Evolutionary conservation across 257 asterid species (phyloP).

Genomic region (Lavandula angustifolia): DNA sequence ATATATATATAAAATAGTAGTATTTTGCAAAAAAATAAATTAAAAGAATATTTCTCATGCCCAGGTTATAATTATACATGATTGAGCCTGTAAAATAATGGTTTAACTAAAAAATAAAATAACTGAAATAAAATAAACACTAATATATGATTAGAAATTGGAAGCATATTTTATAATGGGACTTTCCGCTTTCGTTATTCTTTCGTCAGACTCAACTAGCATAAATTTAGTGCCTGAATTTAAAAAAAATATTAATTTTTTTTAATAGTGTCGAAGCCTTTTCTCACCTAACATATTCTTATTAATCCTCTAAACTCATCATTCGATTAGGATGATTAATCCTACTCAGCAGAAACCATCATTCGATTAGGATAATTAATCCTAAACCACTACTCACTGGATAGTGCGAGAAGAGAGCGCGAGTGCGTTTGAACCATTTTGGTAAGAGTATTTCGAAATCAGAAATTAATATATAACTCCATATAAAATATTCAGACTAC

Average conservation of each 20-base stretch:
- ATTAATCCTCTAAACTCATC: constrained; percentile 25
- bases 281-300: constrained; percentile 37
- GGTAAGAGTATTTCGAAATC: no score
- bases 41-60: no score
- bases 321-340: constrained; percentile 8
- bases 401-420: no score
- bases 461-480: no score
- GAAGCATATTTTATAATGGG: not conserved
- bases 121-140: no score
- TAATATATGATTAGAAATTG: not conserved
- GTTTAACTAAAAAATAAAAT: no score
- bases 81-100: no score
- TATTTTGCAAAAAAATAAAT: no score
- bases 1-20: no score
- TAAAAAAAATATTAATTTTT: not conserved
- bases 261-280: constrained; percentile 32
- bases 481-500: no score
- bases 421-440: no score
- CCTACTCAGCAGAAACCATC: constrained; percentile 2
- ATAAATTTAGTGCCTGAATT: constrained; percentile 30
- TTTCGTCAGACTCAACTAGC: constrained; percentile 43
- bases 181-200: constrained; percentile 17
- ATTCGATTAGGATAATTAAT: constrained; percentile 8
- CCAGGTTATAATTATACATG: no score
- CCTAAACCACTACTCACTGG: constrained; percentile 15